Base-by-base conservation (phyloP, 2,329 filamentous ascomycete species). In the Trichoderma sp. region DNA sequence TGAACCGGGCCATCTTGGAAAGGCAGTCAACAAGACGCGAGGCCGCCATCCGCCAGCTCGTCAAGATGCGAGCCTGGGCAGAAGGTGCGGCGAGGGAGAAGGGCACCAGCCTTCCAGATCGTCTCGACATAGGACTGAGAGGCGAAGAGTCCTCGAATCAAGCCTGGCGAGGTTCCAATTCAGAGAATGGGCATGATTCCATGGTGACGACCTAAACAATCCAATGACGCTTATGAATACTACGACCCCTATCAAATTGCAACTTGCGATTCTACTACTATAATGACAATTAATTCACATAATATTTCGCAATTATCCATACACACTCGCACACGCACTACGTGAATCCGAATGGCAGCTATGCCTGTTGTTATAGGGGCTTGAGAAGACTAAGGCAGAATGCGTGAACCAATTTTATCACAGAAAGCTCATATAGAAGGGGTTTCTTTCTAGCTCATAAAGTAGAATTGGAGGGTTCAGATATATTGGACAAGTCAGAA, bases 1-100 rank as follows among this genome's bases (percentile, higher is more conserved):
- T 99, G 69, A 99, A 99, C 79, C 91, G 94, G 81, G 93, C 94
- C 12, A 94, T 99, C 68, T 84, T 98, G 30, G 86, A 88, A 71
- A 90, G 88, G 65, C 91, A 95, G 79, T 91, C 91, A 26, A 86
- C 90, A 75, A 87, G 90, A 73, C 89, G 91, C 73, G 93, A 97
- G 80, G 92, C 95, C 14, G 92, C 93, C 30, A 93, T 99, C 74
- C 88, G 92, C 71, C 89, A 92, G 74, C 86, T 99, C 3, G 90
- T 97, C 53, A 91, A 91, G 77, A 87, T 97, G 79, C 89, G 95
- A 71, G 90, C 91, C 1, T 99, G 95, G 94, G 91, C 93, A 11
- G 95, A 98, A 81, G 85, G 86, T 21, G 86, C 86, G 69, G 90
- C 89, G 3, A 78, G 82, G 11, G 78, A 81, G 6, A 78, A 77